Evolutionary conservation across 257 asterid genomes (phyloP).

Genomic region (Craterostigma plantagineum): DNA sequence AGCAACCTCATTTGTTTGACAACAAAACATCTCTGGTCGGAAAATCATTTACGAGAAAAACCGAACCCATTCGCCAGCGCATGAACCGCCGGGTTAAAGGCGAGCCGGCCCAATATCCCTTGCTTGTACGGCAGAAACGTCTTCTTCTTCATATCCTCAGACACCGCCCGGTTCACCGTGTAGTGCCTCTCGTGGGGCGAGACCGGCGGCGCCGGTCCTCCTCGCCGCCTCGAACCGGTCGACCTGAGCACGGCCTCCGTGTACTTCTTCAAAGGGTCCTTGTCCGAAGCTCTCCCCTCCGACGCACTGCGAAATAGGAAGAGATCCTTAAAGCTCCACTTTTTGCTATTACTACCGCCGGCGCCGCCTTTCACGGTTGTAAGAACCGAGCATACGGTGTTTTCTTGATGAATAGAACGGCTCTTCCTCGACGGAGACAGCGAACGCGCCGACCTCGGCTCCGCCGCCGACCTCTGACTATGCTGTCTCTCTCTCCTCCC

Average conservation of each 20-base stretch:
- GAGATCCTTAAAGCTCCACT: slow-evolving; percentile 27
- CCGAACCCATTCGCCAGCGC: slow-evolving; percentile 57
- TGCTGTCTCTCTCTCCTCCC: slow-evolving; percentile 19
- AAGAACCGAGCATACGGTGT: slow-evolving; percentile 1
- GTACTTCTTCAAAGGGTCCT: slow-evolving; percentile 28
- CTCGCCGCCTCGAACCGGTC: slow-evolving; percentile 16
- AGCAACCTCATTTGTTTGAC: too few species aligned
- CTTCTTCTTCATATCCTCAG: slow-evolving; percentile 49
- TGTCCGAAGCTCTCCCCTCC: slow-evolving; percentile 30
- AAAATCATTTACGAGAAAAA: slow-evolving; percentile 19
- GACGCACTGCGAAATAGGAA: slow-evolving; percentile 33
- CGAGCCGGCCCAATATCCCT: slow-evolving; percentile 41
- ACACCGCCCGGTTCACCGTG: slow-evolving; percentile 40
- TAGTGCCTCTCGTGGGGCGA: slow-evolving; percentile 64
- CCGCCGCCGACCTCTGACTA: slow-evolving; percentile 18
- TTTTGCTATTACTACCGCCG: slow-evolving; percentile 13
- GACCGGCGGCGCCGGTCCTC: slow-evolving; percentile 8
- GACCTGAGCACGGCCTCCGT: slow-evolving; percentile 12
- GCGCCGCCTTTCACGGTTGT: slow-evolving; percentile 10
- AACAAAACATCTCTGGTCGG: too few species aligned
- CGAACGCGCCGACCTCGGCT: slow-evolving; percentile 45
- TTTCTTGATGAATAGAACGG: slow-evolving; percentile 2
- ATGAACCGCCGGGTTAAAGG: slow-evolving; percentile 36
- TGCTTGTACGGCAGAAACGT: slow-evolving; percentile 63
- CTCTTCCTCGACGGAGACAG: slow-evolving; percentile 21